Base-by-base conservation (phyloP, 2,329 filamentous ascomycete genomes). In the Verticillium isaacii region DNA sequence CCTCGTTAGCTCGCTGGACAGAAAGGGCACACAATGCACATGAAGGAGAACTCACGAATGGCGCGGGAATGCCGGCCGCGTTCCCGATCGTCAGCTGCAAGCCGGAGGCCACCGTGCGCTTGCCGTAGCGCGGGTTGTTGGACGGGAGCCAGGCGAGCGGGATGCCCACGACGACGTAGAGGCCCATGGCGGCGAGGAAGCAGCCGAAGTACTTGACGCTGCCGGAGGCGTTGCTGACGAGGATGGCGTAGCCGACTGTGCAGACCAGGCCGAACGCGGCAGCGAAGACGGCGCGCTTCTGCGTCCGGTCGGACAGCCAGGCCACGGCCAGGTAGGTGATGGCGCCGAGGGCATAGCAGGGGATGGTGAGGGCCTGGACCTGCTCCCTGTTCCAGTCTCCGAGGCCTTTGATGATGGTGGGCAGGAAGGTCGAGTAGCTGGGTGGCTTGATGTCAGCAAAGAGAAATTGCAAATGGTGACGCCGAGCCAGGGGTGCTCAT, bases 281-380 rank as follows among this genome's bases (percentile, higher is more conserved):
- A 1, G 78, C 77, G 55, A 85, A 87, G 0, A 86, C 64, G 0
- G 79, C 87, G 56, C 87, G 80, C 19, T 75, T 75, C 67, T 88
- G 85, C 55, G 78, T 79, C 55, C 79, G 76, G 68, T 90, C 87
- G 2, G 84, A 87, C 50, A 86, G 73, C 68, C 80, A 82, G 2
- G 86, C 86, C 0, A 84, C 76, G 0, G 77, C 62, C 2, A 89
- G 75, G 62, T 88, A 89, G 0, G 78, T 83, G 19, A 88, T 78
- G 0, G 86, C 86, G 0, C 87, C 87, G 3, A 88, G 68, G 0
- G 80, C 80, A 64, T 90, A 90, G 70, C 86, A 88, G 1, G 88
- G 87, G 45, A 90, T 88, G 0, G 87, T 89, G 19, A 90, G 77
- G n/a, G 86, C 84, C 68, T 90, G 87, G 0, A 88, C 81, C 52